Evolutionary conservation across 768 basidiomycete species (phyloP).

Genomic region (Pleurotus tuber-regium): DNA sequence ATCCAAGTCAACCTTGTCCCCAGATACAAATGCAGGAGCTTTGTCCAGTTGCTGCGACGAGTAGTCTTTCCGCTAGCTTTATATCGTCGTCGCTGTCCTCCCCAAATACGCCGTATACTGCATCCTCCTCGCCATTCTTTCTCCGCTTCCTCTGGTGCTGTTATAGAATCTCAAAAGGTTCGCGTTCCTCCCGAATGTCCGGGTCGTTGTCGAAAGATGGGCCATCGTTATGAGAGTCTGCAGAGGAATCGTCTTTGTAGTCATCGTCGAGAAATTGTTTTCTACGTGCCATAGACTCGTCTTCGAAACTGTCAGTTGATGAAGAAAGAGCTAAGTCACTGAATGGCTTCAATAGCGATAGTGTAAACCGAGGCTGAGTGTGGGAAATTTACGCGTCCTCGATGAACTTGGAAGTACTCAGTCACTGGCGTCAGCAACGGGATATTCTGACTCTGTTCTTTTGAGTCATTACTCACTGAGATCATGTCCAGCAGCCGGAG

Average conservation of each 20-base stretch:
- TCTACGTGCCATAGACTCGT: slow-evolving; percentile 66
- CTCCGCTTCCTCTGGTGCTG: slow-evolving; percentile 59
- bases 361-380: too few relatives aligned
- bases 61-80: slow-evolving; percentile 27
- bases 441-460: too few relatives aligned
- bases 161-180: slow-evolving; percentile 77
- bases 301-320: too few relatives aligned
- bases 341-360: too few relatives aligned
- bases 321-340: too few relatives aligned
- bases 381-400: too few relatives aligned
- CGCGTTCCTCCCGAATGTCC: slow-evolving; percentile 69
- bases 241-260: slow-evolving; percentile 70
- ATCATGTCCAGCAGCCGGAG: too few relatives aligned
- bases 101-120: slow-evolving; percentile 74
- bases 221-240: slow-evolving; percentile 50
- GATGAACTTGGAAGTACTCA: too few relatives aligned
- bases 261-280: slow-evolving; percentile 78
- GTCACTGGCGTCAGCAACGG: too few relatives aligned
- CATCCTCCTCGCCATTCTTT: slow-evolving; percentile 66
- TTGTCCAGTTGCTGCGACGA: slow-evolving; percentile 65
- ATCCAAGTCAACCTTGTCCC: slow-evolving; percentile 48
- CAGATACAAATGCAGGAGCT: slow-evolving; percentile 72
- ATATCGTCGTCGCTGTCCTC: slow-evolving; percentile 68
- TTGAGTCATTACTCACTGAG: too few relatives aligned
- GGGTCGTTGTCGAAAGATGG: slow-evolving; percentile 49